Evolutionary conservation across 164 flowering plant genomes (phyloP).

Genomic region (Buxus sempervirens): DNA sequence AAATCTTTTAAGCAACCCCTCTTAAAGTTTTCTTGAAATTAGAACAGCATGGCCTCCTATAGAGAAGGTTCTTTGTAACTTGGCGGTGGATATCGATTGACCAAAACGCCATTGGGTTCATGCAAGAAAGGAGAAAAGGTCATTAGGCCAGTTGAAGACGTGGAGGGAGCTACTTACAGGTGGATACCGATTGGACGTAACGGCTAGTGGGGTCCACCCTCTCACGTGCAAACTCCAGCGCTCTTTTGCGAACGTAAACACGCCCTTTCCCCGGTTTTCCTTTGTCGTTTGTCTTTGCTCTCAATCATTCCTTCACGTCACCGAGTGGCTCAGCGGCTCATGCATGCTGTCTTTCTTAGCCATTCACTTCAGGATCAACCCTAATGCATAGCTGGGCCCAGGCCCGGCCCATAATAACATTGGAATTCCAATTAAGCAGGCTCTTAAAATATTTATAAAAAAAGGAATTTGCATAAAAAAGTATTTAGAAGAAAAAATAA

Average conservation of each 20-base stretch:
- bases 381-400: no score
- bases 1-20: no score
- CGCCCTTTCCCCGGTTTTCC: background rate
- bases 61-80: no score
- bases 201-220: constrained; percentile 30
- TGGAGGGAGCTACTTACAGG: constrained; percentile 1
- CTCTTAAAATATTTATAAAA: no score
- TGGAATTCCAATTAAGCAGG: no score
- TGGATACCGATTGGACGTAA: constrained; percentile 34
- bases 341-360: background rate
- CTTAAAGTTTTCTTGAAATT: no score
- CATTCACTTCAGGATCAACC: background rate
- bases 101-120: background rate
- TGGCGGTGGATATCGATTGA: background rate
- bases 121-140: background rate
- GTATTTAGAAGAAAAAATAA: no score
- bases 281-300: constrained; percentile 12
- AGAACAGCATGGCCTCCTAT: no score
- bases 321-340: constrained; percentile 14
- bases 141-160: background rate
- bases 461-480: no score
- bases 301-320: constrained; percentile 33
- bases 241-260: constrained; percentile 24
- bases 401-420: no score
- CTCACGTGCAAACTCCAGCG: constrained; percentile 22